phyloP scores from a whole-genome alignment of 2,329 filamentous ascomycete species.

The Fusarium mundagurra region DNA sequence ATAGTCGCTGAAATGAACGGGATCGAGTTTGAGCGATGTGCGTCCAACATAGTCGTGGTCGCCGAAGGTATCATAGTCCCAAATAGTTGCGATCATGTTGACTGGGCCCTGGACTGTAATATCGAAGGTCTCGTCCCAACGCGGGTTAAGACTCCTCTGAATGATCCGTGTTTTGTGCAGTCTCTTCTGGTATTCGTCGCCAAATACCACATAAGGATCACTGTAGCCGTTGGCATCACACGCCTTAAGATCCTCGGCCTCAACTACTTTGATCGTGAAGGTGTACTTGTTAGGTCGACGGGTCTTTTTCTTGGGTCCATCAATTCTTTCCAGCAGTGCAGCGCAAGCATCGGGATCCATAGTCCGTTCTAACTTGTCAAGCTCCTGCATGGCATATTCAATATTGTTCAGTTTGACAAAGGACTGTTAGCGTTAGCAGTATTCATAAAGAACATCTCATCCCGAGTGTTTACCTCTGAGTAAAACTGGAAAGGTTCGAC shows the following conservation, averaged over 20 bases:
- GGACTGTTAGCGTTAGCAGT: conserved; percentile 66
- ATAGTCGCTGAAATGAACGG: conserved; percentile 96
- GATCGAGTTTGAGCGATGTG: conserved; percentile 97
- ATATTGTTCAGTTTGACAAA: conserved; percentile 98
- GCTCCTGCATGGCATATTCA: conserved; percentile 90
- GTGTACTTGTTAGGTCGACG: conserved; percentile 88
- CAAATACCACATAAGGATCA: conserved; percentile 96
- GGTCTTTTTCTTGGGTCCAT: conserved; percentile 72
- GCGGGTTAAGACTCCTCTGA: conserved; percentile 87
- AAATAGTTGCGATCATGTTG: conserved; percentile 95
- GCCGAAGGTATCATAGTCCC: conserved; percentile 97
- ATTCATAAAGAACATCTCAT: neutral
- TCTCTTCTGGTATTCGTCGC: conserved; percentile 97
- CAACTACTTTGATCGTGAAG: conserved; percentile 98
- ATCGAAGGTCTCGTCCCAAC: conserved; percentile 97
- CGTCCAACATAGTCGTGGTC: conserved; percentile 97
- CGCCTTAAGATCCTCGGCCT: conserved; percentile 97
- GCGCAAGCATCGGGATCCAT: conserved; percentile 95
- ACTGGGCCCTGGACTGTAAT: conserved; percentile 92
- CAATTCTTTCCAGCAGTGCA: conserved; percentile 77
- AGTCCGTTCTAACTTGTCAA: conserved; percentile 88
- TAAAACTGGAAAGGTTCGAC: conserved; percentile 98
- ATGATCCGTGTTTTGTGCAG: conserved; percentile 94
- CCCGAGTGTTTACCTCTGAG: conserved; percentile 72
- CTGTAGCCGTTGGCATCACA: conserved; percentile 94